Percentiles rank a stretch among this genome's conserved stretches.
Conservation (phyloP, 306 rosid genomes). For the Vigna radiata region DNA sequence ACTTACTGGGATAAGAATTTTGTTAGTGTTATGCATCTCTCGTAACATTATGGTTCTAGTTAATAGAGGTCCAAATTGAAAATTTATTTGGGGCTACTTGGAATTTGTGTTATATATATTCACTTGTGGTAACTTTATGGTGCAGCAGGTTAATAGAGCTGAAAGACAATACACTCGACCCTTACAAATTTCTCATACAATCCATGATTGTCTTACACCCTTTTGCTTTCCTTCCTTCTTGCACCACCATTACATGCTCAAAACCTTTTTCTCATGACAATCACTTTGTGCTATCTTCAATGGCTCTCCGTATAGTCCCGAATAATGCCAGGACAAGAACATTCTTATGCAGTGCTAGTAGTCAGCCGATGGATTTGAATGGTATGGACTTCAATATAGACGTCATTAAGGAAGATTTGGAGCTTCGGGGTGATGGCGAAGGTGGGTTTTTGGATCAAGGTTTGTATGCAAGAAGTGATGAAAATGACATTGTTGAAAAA, state of each 20-base stretch:
- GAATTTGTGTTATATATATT: slow-evolving; percentile 5
- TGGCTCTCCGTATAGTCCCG: slow-evolving; percentile 2
- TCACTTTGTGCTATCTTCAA: slow-evolving; percentile 42
- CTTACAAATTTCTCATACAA: slow-evolving; percentile 1
- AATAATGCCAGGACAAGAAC: slow-evolving; percentile 20
- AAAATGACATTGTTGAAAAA: slow-evolving; percentile 49
- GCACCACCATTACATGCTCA: slow-evolving; percentile 38
- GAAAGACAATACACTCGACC: background rate
- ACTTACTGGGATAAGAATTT: background rate
- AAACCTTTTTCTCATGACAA: slow-evolving; percentile 35
- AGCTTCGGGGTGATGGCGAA: slow-evolving; percentile 42
- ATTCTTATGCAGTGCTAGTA: slow-evolving; percentile 37
- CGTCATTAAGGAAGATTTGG: slow-evolving; percentile 45
- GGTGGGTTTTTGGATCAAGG: slow-evolving; percentile 41
- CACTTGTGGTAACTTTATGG: slow-evolving; percentile 6
- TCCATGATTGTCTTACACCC: slow-evolving; percentile 58
- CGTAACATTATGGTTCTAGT: slow-evolving; percentile 36
- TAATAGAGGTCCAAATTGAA: background rate
- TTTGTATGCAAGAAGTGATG: slow-evolving; percentile 50
- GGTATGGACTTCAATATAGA: slow-evolving; percentile 44
- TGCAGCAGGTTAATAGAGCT: slow-evolving; percentile 51
- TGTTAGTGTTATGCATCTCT: background rate
- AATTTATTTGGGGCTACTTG: background rate
- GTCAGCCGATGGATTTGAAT: slow-evolving; percentile 40
- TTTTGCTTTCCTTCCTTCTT: slow-evolving; percentile 45